These are phyloP conservation scores for Nakazawaea wyomingensis DNA, from an alignment of 805 yeast genomes.

Conservation along the genomic window DNA sequence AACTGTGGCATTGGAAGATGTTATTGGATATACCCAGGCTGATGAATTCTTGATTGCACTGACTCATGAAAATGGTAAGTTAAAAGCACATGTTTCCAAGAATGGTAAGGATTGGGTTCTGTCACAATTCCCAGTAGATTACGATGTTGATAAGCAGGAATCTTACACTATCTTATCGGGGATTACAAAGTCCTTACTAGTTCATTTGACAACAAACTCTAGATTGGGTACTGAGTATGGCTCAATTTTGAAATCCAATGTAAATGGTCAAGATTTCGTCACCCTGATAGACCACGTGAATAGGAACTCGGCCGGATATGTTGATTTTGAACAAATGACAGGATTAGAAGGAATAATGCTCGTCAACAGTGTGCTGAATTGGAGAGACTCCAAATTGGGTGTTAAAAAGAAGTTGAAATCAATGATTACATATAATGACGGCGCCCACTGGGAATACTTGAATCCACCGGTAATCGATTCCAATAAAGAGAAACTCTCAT, in stretches of 20 bases:
- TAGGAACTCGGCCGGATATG: slow-evolving; percentile 65
- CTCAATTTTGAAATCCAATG: slow-evolving; percentile 74
- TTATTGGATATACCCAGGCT: slow-evolving; percentile 68
- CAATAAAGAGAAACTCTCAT: slow-evolving; percentile 47
- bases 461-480: slow-evolving; percentile 64
- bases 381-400: slow-evolving; percentile 37
- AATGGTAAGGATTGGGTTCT: slow-evolving; percentile 72
- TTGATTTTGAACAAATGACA: slow-evolving; percentile 78
- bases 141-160: slow-evolving; percentile 52
- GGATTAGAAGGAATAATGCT: slow-evolving; percentile 83
- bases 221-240: slow-evolving; percentile 61
- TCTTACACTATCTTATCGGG: slow-evolving; percentile 77
- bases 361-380: slow-evolving; percentile 61
- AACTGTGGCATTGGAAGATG: slow-evolving; percentile 41
- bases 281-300: slow-evolving; percentile 63
- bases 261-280: slow-evolving; percentile 81
- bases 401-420: slow-evolving; percentile 57
- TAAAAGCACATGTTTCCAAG: slow-evolving; percentile 63
- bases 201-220: slow-evolving; percentile 69
- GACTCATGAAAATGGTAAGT: slow-evolving; percentile 41
- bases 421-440: slow-evolving; percentile 79
- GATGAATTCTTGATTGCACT: slow-evolving; percentile 71
- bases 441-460: slow-evolving; percentile 73
- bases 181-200: slow-evolving; percentile 58
- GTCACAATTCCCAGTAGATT: slow-evolving; percentile 67